Base-by-base conservation (phyloP, 805 yeast genomes). In the Yarrowia porcina region DNA sequence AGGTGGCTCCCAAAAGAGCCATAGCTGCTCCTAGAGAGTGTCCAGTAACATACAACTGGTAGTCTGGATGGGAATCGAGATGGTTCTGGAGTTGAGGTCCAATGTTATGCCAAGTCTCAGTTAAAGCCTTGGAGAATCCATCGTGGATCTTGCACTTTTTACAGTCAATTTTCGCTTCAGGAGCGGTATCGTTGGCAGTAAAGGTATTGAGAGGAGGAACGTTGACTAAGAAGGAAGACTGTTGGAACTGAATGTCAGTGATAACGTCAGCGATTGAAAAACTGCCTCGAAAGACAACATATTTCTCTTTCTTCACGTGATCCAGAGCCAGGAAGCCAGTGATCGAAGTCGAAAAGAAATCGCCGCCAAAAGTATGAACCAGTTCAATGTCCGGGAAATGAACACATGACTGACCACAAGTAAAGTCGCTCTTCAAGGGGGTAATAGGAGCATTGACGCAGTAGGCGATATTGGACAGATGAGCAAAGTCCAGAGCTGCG, bases 1-100 rank as follows among this genome's bases (percentile, higher is more conserved):
- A 92, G 18, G 83, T 75, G 0, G 88, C 92, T 11, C 82, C 79
- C 32, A 89, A 72, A 3, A 78, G 72, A 1, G 90, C 86, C 57
- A 86, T 71, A 0, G 91, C 91, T 6, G 86, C 94, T 3, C 91
- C 91, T 39, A 88, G 73, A 0, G 94, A 88, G 72, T 89, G 96
- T 0, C 96, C 94, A 0, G 83, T 75, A 1, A 86, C 77, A 1
- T 80, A 77, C 2, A 87, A 64, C 30, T 76, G 70, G 69, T 84
- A 86, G 18, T 77, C 79, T 0, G 84, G 82, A 67, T 79, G 72
- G 1, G 54, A 47, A 20, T 47, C 54, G 17, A 47, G 38, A 32
- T 47, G 54, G 4, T 15, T 4, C 38, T 47, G 11, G 13, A 47
- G 54, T 13, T 20, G 18, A 9, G 17, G 11, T 23, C 44, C 59